phyloP scores from a whole-genome alignment of 2,329 filamentous ascomycete species.

The Penicillium sclerotiorum region DNA sequence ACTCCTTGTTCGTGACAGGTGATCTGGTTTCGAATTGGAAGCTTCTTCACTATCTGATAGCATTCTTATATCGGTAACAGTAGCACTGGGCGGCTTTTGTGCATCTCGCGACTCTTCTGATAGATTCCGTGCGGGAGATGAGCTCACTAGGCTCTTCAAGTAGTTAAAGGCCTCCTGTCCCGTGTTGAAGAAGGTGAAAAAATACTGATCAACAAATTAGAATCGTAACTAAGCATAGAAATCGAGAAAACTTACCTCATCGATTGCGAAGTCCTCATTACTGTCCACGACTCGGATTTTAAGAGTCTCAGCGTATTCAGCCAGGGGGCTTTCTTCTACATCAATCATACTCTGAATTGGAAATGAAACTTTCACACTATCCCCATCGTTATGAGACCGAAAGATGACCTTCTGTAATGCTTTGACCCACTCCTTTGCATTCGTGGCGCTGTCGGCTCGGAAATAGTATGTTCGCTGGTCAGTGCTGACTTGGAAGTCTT shows the following conservation, averaged over 20 bases:
- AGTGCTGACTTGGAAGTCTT: slow-evolving; percentile 79
- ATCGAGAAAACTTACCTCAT: slow-evolving; percentile 65
- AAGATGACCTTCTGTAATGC: slow-evolving; percentile 93
- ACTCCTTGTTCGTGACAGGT: slow-evolving; percentile 53
- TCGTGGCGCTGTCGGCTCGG: slow-evolving; percentile 81
- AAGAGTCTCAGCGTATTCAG: slow-evolving; percentile 90
- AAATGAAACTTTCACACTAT: slow-evolving; percentile 93
- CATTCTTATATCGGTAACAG: slow-evolving; percentile 18
- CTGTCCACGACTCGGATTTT: slow-evolving; percentile 88
- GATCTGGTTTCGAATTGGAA: slow-evolving; percentile 11
- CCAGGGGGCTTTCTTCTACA: slow-evolving; percentile 85
- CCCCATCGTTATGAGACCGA: slow-evolving; percentile 90
- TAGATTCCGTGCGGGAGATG: slow-evolving; percentile 55
- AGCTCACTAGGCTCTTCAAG: slow-evolving; percentile 71
- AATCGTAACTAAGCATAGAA: neutral
- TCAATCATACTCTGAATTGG: slow-evolving; percentile 89
- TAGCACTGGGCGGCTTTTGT: slow-evolving; percentile 21
- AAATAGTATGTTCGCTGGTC: slow-evolving; percentile 84
- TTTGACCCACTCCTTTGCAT: slow-evolving; percentile 96
- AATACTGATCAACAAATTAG: slow-evolving; percentile 67
- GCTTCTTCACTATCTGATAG: slow-evolving; percentile 26
- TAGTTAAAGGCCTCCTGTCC: slow-evolving; percentile 82
- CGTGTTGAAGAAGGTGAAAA: slow-evolving; percentile 91
- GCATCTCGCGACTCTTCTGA: slow-evolving; percentile 31
- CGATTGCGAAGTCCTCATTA: slow-evolving; percentile 90